Evolutionary conservation across 768 basidiomycete species (phyloP).

Genomic region (Wakefieldia striispora): DNA sequence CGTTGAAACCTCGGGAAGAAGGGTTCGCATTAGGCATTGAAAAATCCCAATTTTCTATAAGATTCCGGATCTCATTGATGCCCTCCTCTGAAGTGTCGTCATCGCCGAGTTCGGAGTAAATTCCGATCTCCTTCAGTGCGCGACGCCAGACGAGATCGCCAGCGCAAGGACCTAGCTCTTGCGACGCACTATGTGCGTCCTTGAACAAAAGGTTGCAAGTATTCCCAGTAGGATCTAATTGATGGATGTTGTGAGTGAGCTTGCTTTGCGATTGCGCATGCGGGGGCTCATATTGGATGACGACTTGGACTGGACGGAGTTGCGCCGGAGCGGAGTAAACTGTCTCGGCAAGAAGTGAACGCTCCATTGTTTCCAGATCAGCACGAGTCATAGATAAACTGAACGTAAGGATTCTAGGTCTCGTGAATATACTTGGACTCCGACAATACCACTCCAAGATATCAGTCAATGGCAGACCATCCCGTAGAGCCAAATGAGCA

Average conservation of each 20-base stretch:
- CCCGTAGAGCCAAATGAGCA: slow-evolving; percentile 37
- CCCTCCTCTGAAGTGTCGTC: slow-evolving; percentile 29
- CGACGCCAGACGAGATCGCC: slow-evolving; percentile 69
- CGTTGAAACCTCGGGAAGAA: slow-evolving; percentile 59
- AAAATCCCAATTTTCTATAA: slow-evolving; percentile 61
- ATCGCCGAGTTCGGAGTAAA: slow-evolving; percentile 35
- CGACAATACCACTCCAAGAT: slow-evolving; percentile 48
- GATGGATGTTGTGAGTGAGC: slow-evolving; percentile 47
- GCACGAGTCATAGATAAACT: slow-evolving; percentile 25
- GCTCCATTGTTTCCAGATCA: slow-evolving; percentile 39
- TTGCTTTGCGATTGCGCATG: slow-evolving; percentile 35
- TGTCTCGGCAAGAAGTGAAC: slow-evolving; percentile 38
- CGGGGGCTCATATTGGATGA: slow-evolving; percentile 51
- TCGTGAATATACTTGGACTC: slow-evolving; percentile 31
- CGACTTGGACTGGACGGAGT: slow-evolving; percentile 47
- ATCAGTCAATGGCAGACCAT: slow-evolving; percentile 40
- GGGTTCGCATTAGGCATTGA: slow-evolving; percentile 60
- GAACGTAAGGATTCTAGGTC: slow-evolving; percentile 46
- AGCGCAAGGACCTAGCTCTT: slow-evolving; percentile 65
- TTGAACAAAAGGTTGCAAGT: slow-evolving; percentile 43
- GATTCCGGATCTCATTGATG: slow-evolving; percentile 30
- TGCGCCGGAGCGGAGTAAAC: slow-evolving; percentile 35
- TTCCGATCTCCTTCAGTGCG: slow-evolving; percentile 38
- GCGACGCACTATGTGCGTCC: slow-evolving; percentile 44
- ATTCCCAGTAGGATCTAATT: slow-evolving; percentile 40